Base-by-base conservation (phyloP, 768 basidiomycete species). In the Naganishia vaughanmartiniae region DNA sequence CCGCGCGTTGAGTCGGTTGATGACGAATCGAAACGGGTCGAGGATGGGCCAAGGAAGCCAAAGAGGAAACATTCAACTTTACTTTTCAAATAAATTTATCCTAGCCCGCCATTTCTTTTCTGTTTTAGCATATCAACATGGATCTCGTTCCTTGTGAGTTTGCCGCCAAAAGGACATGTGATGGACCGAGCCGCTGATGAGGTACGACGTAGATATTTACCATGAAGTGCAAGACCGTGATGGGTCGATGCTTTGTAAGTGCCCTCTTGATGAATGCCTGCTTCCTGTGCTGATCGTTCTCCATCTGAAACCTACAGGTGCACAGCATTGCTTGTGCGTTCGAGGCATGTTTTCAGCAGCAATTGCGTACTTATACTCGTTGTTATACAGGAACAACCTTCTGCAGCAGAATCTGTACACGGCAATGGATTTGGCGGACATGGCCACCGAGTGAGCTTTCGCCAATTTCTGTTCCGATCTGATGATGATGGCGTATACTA, bases 341-440 rank as follows among this genome's bases (percentile, higher is more conserved):
- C 19, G 28, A 53, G 19, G 14, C 51, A 4, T 17, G 33, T 36
- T 10, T 28, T 19, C 45, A 34, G 34, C 15, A 21, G 5, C n/a
- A 33, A 26, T 45, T 33, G 15, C 30, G 19, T 39, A 19, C 30
- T 55, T 28, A 56, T 21, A 9, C 14, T 26, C 12, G n/a, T 7
- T n/a, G 17, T 76, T 76, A 10, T 48, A 26, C 42, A 69, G 68
- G 34, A 81, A 81, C 66, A 79, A 78, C 56, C 66, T 81, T 7
- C 75, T 81, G 4, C 80, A 81, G 73, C 76, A 76, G 70, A 65
- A 69, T 63, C 77, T 77, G 2, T 81, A 79, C 66, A 72, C 73
- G 36, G 78, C 79, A 58, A 74, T 78, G 39, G 80, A 81, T 67
- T 67, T 81, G 0, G 80, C 80, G 21, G 80, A 79, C n/a, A 76